phyloP scores from a whole-genome alignment of 371 early-diverging fungal species.

The Apophysomyces ossiformis region DNA sequence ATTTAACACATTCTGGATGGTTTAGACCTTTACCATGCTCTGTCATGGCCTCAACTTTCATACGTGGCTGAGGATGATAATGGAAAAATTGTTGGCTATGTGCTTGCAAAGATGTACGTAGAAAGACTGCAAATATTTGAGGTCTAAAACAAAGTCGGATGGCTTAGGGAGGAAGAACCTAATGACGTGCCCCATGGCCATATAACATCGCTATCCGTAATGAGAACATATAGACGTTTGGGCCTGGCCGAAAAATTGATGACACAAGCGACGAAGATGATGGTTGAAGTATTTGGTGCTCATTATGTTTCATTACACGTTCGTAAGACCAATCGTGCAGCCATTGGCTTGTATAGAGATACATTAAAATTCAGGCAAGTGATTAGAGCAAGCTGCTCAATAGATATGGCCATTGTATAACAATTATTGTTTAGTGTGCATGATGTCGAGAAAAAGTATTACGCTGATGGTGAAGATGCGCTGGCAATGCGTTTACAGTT shows the following conservation, averaged over 20 bases:
- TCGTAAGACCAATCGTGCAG: slow-evolving; percentile 93
- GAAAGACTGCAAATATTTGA: no score
- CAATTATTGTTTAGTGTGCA: slow-evolving; percentile 62
- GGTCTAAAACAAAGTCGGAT: background rate
- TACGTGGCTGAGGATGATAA: slow-evolving; percentile 93
- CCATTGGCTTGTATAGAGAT: slow-evolving; percentile 89
- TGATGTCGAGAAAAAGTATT: slow-evolving; percentile 94
- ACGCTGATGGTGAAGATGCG: slow-evolving; percentile 97
- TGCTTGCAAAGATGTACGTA: slow-evolving; percentile 94
- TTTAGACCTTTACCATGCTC: slow-evolving; percentile 88
- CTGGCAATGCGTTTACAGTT: slow-evolving; percentile 75
- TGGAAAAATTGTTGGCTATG: slow-evolving; percentile 95
- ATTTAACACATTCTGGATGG: background rate
- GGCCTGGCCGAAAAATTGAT: slow-evolving; percentile 96
- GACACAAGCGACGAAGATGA: slow-evolving; percentile 88
- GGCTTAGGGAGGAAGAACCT: slow-evolving; percentile 84
- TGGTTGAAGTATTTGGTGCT: slow-evolving; percentile 89
- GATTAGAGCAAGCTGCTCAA: background rate
- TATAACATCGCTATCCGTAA: slow-evolving; percentile 95
- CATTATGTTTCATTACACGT: slow-evolving; percentile 94
- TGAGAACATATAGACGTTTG: slow-evolving; percentile 93
- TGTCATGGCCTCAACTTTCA: slow-evolving; percentile 97
- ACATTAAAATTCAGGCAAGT: slow-evolving; percentile 88
- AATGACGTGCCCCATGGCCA: slow-evolving; percentile 87
- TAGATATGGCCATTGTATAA: slow-evolving; percentile 1